Percentiles rank a stretch among this genome's conserved stretches.
phyloP scores from a whole-genome alignment of 164 flowering plant genomes.

The Vitis vinifera region DNA sequence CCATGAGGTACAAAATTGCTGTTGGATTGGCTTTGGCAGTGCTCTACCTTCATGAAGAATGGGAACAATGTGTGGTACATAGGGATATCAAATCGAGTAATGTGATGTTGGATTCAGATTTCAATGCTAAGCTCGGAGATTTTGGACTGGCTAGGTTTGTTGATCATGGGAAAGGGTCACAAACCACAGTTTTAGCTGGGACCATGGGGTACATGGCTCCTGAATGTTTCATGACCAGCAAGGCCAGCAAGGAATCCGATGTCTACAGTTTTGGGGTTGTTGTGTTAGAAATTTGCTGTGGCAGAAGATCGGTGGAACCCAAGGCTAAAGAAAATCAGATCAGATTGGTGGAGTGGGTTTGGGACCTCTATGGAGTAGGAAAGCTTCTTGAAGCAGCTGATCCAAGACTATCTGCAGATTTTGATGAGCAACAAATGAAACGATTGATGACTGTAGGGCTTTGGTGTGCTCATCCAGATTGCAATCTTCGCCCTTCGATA shows the following conservation, averaged over 20 bases:
- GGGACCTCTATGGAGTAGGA: background rate
- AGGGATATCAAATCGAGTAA: no score
- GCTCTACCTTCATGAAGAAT: no score
- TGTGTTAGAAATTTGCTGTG: slow-evolving; percentile 21
- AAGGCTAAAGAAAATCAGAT: background rate
- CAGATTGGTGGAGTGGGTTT: no score
- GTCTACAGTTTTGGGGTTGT: slow-evolving; percentile 33
- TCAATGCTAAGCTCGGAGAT: no score
- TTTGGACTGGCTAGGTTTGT: no score
- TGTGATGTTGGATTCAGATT: no score
- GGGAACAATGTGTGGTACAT: no score
- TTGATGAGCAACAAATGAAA: slow-evolving; percentile 20
- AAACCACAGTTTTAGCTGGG: slow-evolving; percentile 15
- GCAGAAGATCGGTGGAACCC: slow-evolving; percentile 11
- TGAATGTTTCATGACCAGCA: slow-evolving; percentile 17
- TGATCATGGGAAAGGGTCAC: no score
- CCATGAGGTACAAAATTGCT: no score
- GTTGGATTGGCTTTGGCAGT: no score
- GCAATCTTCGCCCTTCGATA: slow-evolving; percentile 27
- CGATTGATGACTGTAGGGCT: slow-evolving; percentile 38
- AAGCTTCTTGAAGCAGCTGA: slow-evolving; percentile 19
- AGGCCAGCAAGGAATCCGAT: slow-evolving; percentile 27
- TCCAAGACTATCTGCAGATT: slow-evolving; percentile 11
- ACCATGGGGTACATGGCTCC: slow-evolving; percentile 37
- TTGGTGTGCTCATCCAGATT: slow-evolving; percentile 39